Base-by-base conservation (phyloP, 2,329 filamentous ascomycete genomes). In the Aureobasidium sp. region DNA sequence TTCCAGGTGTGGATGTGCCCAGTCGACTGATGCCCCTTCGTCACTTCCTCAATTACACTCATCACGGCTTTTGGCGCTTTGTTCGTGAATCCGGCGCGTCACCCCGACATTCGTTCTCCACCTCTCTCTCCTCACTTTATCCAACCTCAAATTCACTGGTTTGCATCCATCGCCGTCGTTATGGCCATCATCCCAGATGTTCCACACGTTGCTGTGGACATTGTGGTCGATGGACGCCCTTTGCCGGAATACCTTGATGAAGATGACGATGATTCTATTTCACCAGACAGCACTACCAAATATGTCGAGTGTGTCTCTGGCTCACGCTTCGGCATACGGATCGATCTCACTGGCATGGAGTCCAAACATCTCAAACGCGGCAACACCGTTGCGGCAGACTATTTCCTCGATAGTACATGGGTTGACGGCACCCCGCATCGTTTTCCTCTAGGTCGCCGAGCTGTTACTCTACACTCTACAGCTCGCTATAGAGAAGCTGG, bases 171-270 rank as follows among this genome's bases (percentile, higher is more conserved):
- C 39, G 11, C 11, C 41, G 9, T 2, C 49, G 31, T 29, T 20
- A 70, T 70, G 68, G 68, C 65, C 27, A 58, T 67, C 36, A 62
- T 65, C 27, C 62, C 65, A 6, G 53, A 36, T 17, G 8, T 69
- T 9, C 65, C 66, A 14, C 65, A 66, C 14, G 55, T 70, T 17
- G 62, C 64, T 8, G 62, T 70, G 29, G 62, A 36, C 27, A 61
- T 70, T 25, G 39, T 25, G 2, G 64, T 66, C 3, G 56, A 66
- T 14, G 66, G 63, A 5, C 12, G 64, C 11, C 27, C 65, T 1
- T 62, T 70, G 1, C 44, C 57, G 17, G 69, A 70, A 36, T 63
- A 69, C 55, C 60, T 44, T 3, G 67, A 69, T 3, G 36, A 65
- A 34, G 62, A 66, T 27, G 57, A 64, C 8, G 31, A 57, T 3